Evolutionary conservation across 2,329 filamentous ascomycete species (phyloP), one percentile per base, ranked within the genome.

Genomic region (Teratosphaeria epicoccoides): DNA sequence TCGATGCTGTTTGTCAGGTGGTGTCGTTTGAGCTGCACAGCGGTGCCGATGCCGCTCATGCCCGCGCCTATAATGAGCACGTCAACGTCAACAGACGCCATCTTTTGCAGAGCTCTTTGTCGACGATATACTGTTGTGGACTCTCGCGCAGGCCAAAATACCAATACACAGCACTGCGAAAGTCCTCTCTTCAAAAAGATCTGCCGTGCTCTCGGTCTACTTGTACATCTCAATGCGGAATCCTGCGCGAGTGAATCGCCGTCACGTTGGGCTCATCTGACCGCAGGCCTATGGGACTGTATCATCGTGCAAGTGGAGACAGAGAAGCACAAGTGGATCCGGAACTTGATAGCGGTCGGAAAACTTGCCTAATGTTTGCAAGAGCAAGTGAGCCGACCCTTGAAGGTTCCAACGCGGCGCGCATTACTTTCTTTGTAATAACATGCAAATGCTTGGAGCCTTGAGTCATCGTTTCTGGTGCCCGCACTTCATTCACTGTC

Each of bases 11-110:
- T 58, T 10, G 67, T 60, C 11, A 67, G 65, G 50, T 68, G 70
- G 46, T 69, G 61, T 26, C 72, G 65, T 33, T 71, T 64, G 6
- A 75, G 67, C 52, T 74, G 72, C 20, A 75, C 66, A 11, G 73
- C 73, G 49, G 75, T 64, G n/a, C 69, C 72, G 14, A 75, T 55
- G 26, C 73, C 73, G 26, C 68, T 71, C 64, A 71, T 69, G 54
- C 73, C 73, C n/a, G 72, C 74, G n/a, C 74, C 74, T 37, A 76
- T 74, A 44, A 76, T 74, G 24, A 76, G 66, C 50, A 76, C 69
- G 57, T 76, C 72, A 17, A 46, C 44, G 25, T 46, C 44, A 2
- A 10, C 12, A 7, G 44, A 12, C 23, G 20, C 4, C 4, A 7
- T 46, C 17, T 37, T 37, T 17, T 37, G n/a, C n/a, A n/a, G n/a